These are phyloP conservation scores for Phylloporus sp. DNA, from an alignment of 768 basidiomycete species.

Conservation along the genomic window DNA sequence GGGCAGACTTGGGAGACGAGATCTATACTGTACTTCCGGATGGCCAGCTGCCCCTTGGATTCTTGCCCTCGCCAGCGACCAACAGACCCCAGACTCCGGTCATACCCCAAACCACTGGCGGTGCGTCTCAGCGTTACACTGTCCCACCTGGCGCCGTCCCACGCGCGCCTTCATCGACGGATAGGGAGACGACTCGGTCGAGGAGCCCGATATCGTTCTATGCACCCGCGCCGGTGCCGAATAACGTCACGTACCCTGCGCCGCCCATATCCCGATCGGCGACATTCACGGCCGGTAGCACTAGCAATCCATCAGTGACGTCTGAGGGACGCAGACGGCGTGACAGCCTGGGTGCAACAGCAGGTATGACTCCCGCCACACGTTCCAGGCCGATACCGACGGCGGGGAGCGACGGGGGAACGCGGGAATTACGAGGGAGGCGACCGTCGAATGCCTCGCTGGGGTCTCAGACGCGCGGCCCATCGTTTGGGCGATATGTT, in stretches of 20 bases:
- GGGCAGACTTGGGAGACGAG: constrained; percentile 9
- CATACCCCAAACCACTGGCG: constrained; percentile 14
- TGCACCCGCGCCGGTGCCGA: constrained; percentile 23
- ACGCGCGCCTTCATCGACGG: constrained; percentile 14
- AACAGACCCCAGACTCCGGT: constrained; percentile 17
- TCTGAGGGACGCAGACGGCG: constrained; percentile 24
- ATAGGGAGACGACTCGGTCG: constrained; percentile 18
- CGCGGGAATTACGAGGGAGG: constrained; percentile 9
- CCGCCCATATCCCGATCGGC: constrained; percentile 28
- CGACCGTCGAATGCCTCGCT: constrained; percentile 25
- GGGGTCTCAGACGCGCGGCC: constrained; percentile 15
- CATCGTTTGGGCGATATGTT: constrained; percentile 17
- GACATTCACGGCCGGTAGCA: constrained; percentile 10
- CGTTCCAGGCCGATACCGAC: constrained; percentile 12
- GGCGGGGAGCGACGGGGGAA: constrained; percentile 7
- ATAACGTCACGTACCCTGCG: constrained; percentile 23
- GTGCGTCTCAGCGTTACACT: constrained; percentile 10
- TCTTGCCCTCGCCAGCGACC: constrained; percentile 1
- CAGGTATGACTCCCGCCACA: constrained; percentile 25
- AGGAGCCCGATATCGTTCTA: constrained; percentile 24
- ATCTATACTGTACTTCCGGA: constrained; percentile 8
- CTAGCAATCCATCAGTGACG: constrained; percentile 20
- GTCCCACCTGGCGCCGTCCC: neutral
- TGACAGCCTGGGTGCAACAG: constrained; percentile 19
- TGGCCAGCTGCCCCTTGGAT: constrained; percentile 15